Percentiles rank a stretch among this genome's conserved stretches.
Evolutionary conservation across 768 basidiomycete species (phyloP).

Genomic region (Amanita pallidorosea): DNA sequence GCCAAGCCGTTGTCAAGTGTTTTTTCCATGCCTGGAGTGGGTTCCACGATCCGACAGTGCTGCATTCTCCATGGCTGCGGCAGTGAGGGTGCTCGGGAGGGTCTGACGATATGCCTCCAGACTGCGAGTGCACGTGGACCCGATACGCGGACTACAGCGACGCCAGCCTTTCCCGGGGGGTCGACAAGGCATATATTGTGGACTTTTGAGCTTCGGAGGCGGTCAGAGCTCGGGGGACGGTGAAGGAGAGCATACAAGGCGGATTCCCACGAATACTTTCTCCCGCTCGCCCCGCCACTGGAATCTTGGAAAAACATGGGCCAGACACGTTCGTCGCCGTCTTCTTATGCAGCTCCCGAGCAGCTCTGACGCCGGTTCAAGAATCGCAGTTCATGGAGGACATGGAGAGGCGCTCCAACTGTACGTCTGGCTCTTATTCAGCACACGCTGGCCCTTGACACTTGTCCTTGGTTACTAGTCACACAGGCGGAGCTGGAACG

Average conservation of each 20-base stretch:
- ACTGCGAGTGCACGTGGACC: conserved; percentile 62
- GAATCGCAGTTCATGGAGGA: conserved; percentile 96
- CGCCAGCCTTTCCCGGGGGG: conserved; percentile 76
- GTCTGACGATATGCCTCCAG: conserved; percentile 47
- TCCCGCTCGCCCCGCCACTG: not conserved
- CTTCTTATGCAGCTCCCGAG: not conserved
- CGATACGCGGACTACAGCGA: conserved; percentile 75
- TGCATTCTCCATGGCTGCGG: conserved; percentile 51
- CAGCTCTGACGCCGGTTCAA: conserved; percentile 17
- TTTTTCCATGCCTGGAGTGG: conserved; percentile 34
- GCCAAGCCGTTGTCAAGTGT: conserved; percentile 72
- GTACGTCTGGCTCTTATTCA: conserved; percentile 39
- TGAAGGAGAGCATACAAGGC: no score
- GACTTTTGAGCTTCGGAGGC: conserved; percentile 43
- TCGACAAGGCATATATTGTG: conserved; percentile 85
- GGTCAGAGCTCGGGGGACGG: conserved; percentile 8
- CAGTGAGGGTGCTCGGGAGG: conserved; percentile 5
- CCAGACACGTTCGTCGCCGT: conserved; percentile 60
- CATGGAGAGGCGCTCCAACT: conserved; percentile 96
- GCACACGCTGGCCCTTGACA: not conserved
- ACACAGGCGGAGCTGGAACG: conserved; percentile 89
- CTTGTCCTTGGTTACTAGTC: conserved; percentile 43
- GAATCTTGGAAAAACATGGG: conserved; percentile 42
- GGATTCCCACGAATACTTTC: no score
- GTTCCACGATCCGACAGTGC: conserved; percentile 59